Base-by-base conservation (phyloP, 2,329 filamentous ascomycete species). In the Penicillium sp. region DNA sequence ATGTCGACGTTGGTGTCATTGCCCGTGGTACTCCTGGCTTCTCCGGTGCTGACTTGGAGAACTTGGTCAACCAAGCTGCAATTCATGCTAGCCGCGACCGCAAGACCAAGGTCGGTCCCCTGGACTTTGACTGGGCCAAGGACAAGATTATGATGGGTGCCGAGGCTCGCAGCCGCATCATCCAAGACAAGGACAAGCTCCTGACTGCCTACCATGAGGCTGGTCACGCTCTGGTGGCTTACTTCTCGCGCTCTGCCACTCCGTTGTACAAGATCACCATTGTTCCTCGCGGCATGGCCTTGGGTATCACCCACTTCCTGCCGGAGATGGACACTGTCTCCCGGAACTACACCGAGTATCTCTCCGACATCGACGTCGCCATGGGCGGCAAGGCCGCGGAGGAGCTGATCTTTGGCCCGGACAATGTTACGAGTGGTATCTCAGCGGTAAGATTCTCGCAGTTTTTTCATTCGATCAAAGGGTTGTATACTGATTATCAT, bases 121-220 rank as follows among this genome's bases (percentile, higher is more conserved):
- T 84, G 36, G 92, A 98, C 71, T 88, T 98, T 64, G 93, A 97
- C 68, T 99, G 94, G 93, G 95, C 95, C 58, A 98, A 96, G 78
- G 95, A 99, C 80, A 95, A 95, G 79, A 91, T 99, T 55, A 89
- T 96, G 75, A 96, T 99, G 92, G 95, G 95, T 39, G 91, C 94
- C 2, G 95, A 99, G 79, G 87, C 89, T 72, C 90, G 88, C 74
- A 96, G 89, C 66, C 92, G 94, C 78, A 85, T 97, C 56, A 94
- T 99, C 56, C 90, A 89, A 44, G 87, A 94, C 64, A 92, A 96
- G 79, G 95, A 99, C 79, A 98, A 96, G 80, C 85, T 95, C 68
- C 89, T 92, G 83, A 96, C 93, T n/a, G 92, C 92, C 1, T 96
- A 96, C 71, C 92, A 96, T 72, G 95, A 99, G 79, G 96, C 94